Evolutionary conservation across 306 rosid genomes (phyloP).

Genomic region (Medicago ruthenica): DNA sequence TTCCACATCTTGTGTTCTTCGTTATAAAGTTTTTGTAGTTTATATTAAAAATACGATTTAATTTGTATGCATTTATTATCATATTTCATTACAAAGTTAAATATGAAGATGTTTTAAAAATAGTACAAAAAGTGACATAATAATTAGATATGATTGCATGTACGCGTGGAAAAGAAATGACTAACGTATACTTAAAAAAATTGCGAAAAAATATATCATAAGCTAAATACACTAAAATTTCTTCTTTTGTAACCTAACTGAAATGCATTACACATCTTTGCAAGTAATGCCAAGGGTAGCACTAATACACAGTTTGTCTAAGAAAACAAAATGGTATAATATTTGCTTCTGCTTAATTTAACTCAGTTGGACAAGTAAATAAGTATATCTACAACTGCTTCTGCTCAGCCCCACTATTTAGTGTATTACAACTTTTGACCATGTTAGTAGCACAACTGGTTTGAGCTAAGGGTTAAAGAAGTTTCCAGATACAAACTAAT

Average conservation of each 20-base stretch:
- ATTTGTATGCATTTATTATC: no score
- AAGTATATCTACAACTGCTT: slow-evolving; percentile 26
- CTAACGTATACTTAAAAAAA: background rate
- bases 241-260: background rate
- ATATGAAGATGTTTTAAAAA: no score
- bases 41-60: no score
- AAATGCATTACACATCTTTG: slow-evolving; percentile 22
- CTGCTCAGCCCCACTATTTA: background rate
- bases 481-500: no score
- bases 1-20: no score
- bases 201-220: background rate
- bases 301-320: background rate
- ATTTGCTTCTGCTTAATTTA: slow-evolving; percentile 31
- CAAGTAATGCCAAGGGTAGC: background rate
- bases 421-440: background rate
- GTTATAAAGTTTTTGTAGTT: no score
- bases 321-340: slow-evolving; percentile 3
- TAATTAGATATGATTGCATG: no score
- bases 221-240: slow-evolving; percentile 9
- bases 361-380: background rate
- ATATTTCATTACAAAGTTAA: no score
- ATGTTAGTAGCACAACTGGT: no score
- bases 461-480: no score
- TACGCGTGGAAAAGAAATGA: background rate
- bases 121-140: no score